Evolutionary conservation across 2,329 filamentous ascomycete genomes (phyloP).

Genomic region (Cercospora sp.): DNA sequence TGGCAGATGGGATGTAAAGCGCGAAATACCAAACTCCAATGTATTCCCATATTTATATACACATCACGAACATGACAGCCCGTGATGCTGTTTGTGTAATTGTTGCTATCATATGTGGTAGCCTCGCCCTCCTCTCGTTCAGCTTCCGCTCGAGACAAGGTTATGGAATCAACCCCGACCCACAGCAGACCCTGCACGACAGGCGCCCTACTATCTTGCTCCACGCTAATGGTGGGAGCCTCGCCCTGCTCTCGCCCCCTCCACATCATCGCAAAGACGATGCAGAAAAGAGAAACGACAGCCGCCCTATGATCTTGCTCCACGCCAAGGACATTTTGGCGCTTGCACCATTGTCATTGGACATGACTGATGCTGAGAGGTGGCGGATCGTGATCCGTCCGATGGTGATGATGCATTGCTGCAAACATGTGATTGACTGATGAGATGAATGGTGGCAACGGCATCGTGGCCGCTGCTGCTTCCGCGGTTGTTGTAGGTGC

Average conservation of each 20-base stretch:
- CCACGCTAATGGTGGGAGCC: conserved; percentile 15
- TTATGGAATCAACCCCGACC: background rate
- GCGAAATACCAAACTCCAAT: background rate
- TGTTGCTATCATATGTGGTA: conserved; percentile 10
- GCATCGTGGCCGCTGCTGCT: background rate
- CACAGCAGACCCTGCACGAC: background rate
- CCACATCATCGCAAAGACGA: background rate
- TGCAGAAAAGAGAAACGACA: conserved; percentile 1
- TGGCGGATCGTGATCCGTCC: background rate
- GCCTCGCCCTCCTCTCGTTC: conserved; percentile 10
- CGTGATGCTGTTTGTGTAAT: background rate
- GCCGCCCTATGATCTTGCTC: conserved; percentile 16
- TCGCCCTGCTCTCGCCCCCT: conserved; percentile 8
- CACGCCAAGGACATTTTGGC: conserved; percentile 13
- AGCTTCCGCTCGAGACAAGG: background rate
- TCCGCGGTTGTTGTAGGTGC: background rate
- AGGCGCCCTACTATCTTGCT: conserved; percentile 16
- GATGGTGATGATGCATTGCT: background rate
- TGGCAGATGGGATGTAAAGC: background rate
- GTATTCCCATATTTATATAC: background rate
- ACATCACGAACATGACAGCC: background rate
- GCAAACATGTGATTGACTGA: conserved; percentile 1
- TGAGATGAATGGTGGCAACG: background rate
- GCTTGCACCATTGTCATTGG: conserved; percentile 15
- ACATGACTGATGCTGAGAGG: background rate